phyloP scores from a whole-genome alignment of 108 stramenopile genomes.

The Asterionellopsis glacialis region DNA sequence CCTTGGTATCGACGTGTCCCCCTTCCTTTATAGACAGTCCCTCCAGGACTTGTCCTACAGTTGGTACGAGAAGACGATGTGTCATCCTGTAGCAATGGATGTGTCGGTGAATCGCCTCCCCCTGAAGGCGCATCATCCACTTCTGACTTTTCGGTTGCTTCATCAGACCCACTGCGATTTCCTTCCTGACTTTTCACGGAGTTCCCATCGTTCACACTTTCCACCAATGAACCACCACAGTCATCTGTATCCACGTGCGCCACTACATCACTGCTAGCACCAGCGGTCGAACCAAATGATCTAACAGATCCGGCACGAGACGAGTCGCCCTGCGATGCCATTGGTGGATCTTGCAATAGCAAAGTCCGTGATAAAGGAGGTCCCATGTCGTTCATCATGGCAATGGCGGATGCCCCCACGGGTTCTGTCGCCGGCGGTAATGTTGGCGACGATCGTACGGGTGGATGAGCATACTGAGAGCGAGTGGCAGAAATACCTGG shows the following conservation, averaged over 20 bases:
- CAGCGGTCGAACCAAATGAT: constrained; percentile 31
- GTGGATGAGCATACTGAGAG: background rate
- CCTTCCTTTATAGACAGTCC: constrained; percentile 55
- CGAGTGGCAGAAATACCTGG: background rate
- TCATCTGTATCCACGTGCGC: constrained; percentile 54
- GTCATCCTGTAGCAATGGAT: constrained; percentile 19
- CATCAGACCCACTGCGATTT: constrained; percentile 4
- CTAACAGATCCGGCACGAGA: constrained; percentile 31
- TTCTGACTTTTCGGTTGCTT: background rate
- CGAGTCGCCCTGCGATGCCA: constrained; percentile 3
- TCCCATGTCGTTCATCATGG: constrained; percentile 43
- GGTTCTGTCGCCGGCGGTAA: background rate
- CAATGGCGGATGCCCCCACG: background rate
- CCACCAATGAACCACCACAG: constrained; percentile 34
- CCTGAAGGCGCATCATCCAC: background rate
- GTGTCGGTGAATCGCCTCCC: background rate
- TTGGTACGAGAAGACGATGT: constrained; percentile 8
- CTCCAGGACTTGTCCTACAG: constrained; percentile 54
- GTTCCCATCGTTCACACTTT: constrained; percentile 18
- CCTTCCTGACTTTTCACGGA: constrained; percentile 44
- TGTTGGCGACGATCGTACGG: background rate
- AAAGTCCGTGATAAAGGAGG: constrained; percentile 43
- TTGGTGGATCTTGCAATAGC: constrained; percentile 13
- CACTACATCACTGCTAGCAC: constrained; percentile 34
- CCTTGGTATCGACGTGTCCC: constrained; percentile 58